phyloP scores from a whole-genome alignment of 768 basidiomycete species.

The Russula dissimulans region DNA sequence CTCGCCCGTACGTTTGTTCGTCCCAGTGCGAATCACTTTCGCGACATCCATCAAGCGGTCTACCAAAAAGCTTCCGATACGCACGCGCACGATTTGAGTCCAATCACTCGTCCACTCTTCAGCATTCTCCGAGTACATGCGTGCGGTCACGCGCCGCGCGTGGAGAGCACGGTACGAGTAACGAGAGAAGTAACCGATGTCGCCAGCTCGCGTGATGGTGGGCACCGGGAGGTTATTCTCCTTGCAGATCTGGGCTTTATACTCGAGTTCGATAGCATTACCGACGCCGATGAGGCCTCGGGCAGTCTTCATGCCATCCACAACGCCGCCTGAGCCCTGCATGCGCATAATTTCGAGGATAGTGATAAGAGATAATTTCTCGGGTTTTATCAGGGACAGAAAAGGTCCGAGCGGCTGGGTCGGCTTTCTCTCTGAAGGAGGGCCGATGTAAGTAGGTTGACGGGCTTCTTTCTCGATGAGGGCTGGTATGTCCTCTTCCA shows the following conservation, averaged over 20 bases:
- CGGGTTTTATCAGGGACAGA: slow-evolving; percentile 61
- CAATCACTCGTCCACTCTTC: slow-evolving; percentile 75
- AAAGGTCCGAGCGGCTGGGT: slow-evolving; percentile 49
- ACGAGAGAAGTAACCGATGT: slow-evolving; percentile 43
- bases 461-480: slow-evolving; percentile 33
- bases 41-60: slow-evolving; percentile 81
- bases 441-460: background rate
- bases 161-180: slow-evolving; percentile 53
- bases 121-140: slow-evolving; percentile 52
- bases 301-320: slow-evolving; percentile 83
- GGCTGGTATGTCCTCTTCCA: slow-evolving; percentile 42
- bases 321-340: slow-evolving; percentile 65
- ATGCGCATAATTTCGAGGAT: slow-evolving; percentile 85
- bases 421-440: background rate
- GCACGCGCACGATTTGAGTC: slow-evolving; percentile 68
- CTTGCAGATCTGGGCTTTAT: slow-evolving; percentile 75
- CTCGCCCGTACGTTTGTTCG: slow-evolving; percentile 51
- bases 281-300: slow-evolving; percentile 75
- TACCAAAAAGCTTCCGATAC: slow-evolving; percentile 75
- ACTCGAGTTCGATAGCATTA: slow-evolving; percentile 80
- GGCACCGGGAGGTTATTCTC: slow-evolving; percentile 42
- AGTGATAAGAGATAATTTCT: slow-evolving; percentile 78
- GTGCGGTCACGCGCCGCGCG: slow-evolving; percentile 55
- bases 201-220: slow-evolving; percentile 22
- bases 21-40: slow-evolving; percentile 52